These are phyloP conservation scores for Aquilaria sinensis DNA, from an alignment of 345 rosid species.

Conservation along the genomic window DNA sequence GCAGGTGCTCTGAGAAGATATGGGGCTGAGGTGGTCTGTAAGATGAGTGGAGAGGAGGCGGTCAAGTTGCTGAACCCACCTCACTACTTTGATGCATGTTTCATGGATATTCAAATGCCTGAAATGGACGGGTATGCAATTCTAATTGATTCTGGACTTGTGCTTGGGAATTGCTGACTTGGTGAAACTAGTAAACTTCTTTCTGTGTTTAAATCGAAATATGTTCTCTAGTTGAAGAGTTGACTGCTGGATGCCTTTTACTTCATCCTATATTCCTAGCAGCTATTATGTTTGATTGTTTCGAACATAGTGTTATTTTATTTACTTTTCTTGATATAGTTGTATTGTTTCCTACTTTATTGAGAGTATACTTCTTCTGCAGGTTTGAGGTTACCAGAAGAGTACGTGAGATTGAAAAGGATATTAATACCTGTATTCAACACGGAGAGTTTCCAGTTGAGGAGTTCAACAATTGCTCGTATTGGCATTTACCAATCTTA, in stretches of 20 bases:
- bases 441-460: constrained; percentile 30
- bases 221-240: background rate
- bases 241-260: constrained; percentile 2
- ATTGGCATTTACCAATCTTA: constrained; percentile 62
- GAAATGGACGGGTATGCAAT: constrained; percentile 88
- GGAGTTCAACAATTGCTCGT: constrained; percentile 23
- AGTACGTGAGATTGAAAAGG: constrained; percentile 57
- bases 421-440: constrained; percentile 26
- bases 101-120: constrained; percentile 99
- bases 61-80: constrained; percentile 59
- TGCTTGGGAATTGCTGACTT: background rate
- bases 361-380: constrained; percentile 7
- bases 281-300: constrained; percentile 4
- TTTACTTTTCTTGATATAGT: background rate
- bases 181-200: background rate
- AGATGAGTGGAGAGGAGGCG: constrained; percentile 62
- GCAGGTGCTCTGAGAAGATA: constrained; percentile 85
- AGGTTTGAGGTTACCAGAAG: constrained; percentile 79
- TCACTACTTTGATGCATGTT: constrained; percentile 88
- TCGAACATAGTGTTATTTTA: background rate
- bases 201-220: background rate
- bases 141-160: constrained; percentile 4
- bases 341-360: background rate
- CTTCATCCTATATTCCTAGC: background rate
- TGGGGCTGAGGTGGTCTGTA: constrained; percentile 89